These are phyloP conservation scores for Cryptococcus sp. DNA, from an alignment of 1,284 basidiomycete species.

Conservation along the genomic window DNA sequence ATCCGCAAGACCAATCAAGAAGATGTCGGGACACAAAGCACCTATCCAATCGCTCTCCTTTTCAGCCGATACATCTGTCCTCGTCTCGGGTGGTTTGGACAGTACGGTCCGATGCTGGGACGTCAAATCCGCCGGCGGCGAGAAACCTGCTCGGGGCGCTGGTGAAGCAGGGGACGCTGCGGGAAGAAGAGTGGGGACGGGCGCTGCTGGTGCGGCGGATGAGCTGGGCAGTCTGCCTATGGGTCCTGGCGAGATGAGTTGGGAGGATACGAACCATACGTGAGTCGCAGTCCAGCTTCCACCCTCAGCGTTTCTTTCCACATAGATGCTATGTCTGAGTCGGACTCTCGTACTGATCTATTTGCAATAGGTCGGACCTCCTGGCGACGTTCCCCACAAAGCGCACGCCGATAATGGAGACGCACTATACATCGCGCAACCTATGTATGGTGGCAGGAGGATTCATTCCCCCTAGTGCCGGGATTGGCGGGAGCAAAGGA, in stretches of 20 bases:
- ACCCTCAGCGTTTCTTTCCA: too few relatives aligned
- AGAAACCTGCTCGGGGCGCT: slow-evolving; percentile 25
- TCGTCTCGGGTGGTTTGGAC: slow-evolving; percentile 87
- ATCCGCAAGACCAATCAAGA: slow-evolving; percentile 89
- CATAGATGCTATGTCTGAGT: neutral
- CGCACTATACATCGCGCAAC: slow-evolving; percentile 93
- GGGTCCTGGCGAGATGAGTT: slow-evolving; percentile 35
- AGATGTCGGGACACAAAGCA: slow-evolving; percentile 90
- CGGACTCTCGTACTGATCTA: neutral
- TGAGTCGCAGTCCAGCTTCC: slow-evolving; percentile 47
- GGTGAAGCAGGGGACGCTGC: slow-evolving; percentile 2
- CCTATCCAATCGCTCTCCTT: slow-evolving; percentile 89
- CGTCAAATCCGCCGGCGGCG: slow-evolving; percentile 76
- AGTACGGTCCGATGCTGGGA: slow-evolving; percentile 98
- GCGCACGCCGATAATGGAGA: slow-evolving; percentile 85
- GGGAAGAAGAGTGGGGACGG: slow-evolving; percentile 62
- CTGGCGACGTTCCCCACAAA: slow-evolving; percentile 92
- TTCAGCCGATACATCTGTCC: slow-evolving; percentile 82
- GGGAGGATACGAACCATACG: slow-evolving; percentile 41
- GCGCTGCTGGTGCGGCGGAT: slow-evolving; percentile 26
- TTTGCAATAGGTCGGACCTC: slow-evolving; percentile 69
- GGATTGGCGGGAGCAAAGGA: too few relatives aligned
- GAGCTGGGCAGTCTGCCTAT: slow-evolving; percentile 32
- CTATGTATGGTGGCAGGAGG: slow-evolving; percentile 83
- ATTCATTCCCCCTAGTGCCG: slow-evolving; percentile 45